Base-by-base conservation (phyloP, 345 rosid genomes). In the Salix exigua region DNA sequence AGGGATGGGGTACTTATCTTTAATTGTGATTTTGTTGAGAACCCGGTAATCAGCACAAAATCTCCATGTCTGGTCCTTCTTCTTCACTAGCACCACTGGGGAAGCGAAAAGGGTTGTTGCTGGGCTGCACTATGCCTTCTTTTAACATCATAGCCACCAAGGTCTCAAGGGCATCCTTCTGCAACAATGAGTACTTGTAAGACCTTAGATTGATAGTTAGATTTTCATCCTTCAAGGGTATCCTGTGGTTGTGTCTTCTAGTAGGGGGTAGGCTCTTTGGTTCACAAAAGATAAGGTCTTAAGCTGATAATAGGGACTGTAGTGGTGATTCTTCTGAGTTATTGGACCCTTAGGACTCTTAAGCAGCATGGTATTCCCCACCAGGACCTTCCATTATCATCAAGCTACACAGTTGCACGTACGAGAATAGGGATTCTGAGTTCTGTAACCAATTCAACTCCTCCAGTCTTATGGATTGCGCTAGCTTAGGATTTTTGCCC, bases 201-300 rank as follows among this genome's bases (percentile, higher is more conserved):
- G 74, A 42, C 21, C 46, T 71, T 1, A 35, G 8, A 1, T 53
- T 71, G 1, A 71, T 6, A 0, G 31, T 16, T 1, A 14, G 18
- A 0, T 17, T 16, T 1, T 51, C 21, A 21, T 18, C 2, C 10
- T 51, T 0, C 0, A 21, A 0, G 0, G n/a, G 7, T 18, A 19
- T 51, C 0, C 3, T 51, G 0, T 48, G 18, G 1, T 48, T 1
- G 6, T 48, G 8, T 3, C 21, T 19, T 2, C 19, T 51, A 1
- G 0, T 2, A 1, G 0, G 42, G 42, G 42, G 11, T 37, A 18
- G 1, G 7, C 8, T 2, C 1, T 50, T 50, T 6, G 31, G 7
- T 4, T 18, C 13, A 5, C 6, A 4, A 33, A 33, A 30, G 26
- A 28, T 2, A 50, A 44, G 3, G 1, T 1, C 4, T 11, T 19